A percentile compares a stretch with the other conserved stretches of the same genome.
phyloP scores from a whole-genome alignment of 495 filamentous ascomycete species.

The Parmelia sp. region DNA sequence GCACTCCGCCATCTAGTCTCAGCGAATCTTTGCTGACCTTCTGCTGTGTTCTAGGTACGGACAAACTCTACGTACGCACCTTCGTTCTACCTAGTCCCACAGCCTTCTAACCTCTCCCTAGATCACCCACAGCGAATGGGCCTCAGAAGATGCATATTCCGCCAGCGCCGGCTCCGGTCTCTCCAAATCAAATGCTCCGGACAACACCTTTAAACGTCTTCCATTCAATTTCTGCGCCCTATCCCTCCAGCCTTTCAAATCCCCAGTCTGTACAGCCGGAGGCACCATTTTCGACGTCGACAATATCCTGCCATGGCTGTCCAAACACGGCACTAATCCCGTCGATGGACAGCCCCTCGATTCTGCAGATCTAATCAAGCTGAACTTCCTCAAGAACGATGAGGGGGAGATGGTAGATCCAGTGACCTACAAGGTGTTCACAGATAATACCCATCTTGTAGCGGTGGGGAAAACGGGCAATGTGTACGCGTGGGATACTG shows the following conservation, averaged over 20 bases:
- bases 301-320: conserved; percentile 85
- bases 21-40: background rate
- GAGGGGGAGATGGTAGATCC: conserved; percentile 92
- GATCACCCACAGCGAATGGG: conserved; percentile 96
- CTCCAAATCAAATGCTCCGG: conserved; percentile 41
- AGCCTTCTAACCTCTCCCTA: conserved; percentile 27
- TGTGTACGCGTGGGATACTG: conserved; percentile 92
- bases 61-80: conserved; percentile 68
- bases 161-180: conserved; percentile 69
- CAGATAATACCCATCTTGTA: conserved; percentile 95
- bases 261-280: conserved; percentile 72
- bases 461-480: conserved; percentile 84
- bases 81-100: background rate
- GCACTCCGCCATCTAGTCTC: background rate
- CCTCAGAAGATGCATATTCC: conserved; percentile 78
- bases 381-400: conserved; percentile 88
- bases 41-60: conserved; percentile 43
- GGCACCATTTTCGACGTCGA: conserved; percentile 83
- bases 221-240: conserved; percentile 98
- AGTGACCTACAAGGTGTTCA: conserved; percentile 94
- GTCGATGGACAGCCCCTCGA: conserved; percentile 74
- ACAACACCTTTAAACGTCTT: conserved; percentile 72
- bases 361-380: conserved; percentile 76
- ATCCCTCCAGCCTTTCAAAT: conserved; percentile 83
- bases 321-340: conserved; percentile 86